phyloP scores from a whole-genome alignment of 257 asterid genomes.

The Ballota nigra region DNA sequence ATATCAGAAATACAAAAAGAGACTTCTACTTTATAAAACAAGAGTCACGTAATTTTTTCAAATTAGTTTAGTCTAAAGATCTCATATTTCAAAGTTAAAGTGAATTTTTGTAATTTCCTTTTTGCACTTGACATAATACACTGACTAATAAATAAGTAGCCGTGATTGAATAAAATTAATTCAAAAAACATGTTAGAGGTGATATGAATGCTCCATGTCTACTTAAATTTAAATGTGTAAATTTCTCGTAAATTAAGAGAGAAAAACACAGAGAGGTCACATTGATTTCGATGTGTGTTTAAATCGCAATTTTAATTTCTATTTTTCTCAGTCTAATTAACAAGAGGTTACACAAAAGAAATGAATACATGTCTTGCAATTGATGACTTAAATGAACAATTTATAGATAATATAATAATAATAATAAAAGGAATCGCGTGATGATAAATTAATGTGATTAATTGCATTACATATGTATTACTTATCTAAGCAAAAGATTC shows the following conservation, averaged over 20 bases:
- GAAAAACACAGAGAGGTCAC: neutral
- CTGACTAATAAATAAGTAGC: neutral
- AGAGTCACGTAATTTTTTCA: neutral
- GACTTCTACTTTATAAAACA: neutral
- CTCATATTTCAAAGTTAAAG: neutral
- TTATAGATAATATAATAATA: too few relatives aligned
- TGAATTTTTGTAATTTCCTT: neutral
- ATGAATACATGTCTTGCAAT: neutral
- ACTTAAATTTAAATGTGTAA: too few relatives aligned
- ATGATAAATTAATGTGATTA: too few relatives aligned
- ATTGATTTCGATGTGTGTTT: neutral
- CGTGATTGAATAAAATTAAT: too few relatives aligned
- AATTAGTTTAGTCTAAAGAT: neutral
- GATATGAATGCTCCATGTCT: too few relatives aligned
- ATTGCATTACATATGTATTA: too few relatives aligned
- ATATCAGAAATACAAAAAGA: neutral
- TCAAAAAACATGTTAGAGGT: neutral
- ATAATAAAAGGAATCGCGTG: too few relatives aligned
- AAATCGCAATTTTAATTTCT: neutral
- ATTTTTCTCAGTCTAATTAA: neutral
- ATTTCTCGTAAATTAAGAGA: too few relatives aligned
- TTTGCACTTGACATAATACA: neutral
- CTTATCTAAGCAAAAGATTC: too few relatives aligned
- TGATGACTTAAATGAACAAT: too few relatives aligned
- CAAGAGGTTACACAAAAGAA: neutral